phyloP scores from a whole-genome alignment of 2,329 filamentous ascomycete genomes.

The Penicillium glabrum region DNA sequence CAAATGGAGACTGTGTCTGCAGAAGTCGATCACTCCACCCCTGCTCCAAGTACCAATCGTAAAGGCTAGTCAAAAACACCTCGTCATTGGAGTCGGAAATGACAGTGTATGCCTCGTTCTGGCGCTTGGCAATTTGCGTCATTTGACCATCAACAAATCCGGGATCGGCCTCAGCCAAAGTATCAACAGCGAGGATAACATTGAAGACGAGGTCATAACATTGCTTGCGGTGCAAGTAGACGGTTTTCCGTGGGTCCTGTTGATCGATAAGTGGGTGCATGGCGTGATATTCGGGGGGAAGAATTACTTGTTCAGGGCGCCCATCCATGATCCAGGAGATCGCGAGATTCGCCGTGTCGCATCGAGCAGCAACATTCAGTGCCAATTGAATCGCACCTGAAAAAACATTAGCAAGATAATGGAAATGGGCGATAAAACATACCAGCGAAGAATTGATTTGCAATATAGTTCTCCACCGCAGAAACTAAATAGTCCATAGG shows the following conservation, averaged over 20 bases:
- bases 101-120: conserved; percentile 84
- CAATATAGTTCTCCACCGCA: conserved; percentile 76
- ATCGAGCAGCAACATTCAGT: conserved; percentile 77
- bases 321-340: conserved; percentile 85
- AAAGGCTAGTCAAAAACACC: conserved; percentile 93
- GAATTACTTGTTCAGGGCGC: conserved; percentile 58
- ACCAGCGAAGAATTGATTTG: conserved; percentile 83
- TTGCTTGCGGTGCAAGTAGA: conserved; percentile 69
- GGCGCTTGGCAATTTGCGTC: conserved; percentile 73
- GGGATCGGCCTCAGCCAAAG: conserved; percentile 65
- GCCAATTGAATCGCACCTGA: conserved; percentile 79
- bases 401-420: conserved; percentile 3
- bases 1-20: conserved; percentile 78
- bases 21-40: conserved; percentile 84
- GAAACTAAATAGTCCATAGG: conserved; percentile 76
- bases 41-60: conserved; percentile 91
- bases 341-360: conserved; percentile 83
- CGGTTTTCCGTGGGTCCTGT: conserved; percentile 64
- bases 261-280: conserved; percentile 12
- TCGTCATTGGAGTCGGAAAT: conserved; percentile 87
- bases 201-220: conserved; percentile 88
- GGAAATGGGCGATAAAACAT: conserved; percentile 22
- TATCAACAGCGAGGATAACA: conserved; percentile 77
- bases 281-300: neutral
- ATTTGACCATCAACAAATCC: conserved; percentile 75